Conservation (phyloP, 345 rosid genomes). For the Pseudoturritis turrita region DNA sequence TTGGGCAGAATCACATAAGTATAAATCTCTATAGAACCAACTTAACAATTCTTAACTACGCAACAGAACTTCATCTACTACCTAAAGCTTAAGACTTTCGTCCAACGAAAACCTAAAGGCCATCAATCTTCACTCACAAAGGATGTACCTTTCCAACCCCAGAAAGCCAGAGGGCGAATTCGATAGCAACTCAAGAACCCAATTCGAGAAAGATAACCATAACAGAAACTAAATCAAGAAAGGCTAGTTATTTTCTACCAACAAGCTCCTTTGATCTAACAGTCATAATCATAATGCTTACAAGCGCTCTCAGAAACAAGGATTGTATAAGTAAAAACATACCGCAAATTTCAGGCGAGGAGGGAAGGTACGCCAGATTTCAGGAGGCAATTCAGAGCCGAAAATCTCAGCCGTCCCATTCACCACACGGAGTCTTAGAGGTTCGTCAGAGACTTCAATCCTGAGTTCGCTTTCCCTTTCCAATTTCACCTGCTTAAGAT, state of each 20-base stretch:
- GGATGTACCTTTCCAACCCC: neutral
- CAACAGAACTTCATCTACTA: neutral
- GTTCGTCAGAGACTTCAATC: constrained; percentile 78
- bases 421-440: constrained; percentile 69
- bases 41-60: neutral
- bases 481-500: constrained; percentile 68
- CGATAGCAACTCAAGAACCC: neutral
- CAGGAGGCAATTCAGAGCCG: constrained; percentile 85
- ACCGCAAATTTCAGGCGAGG: constrained; percentile 88
- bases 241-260: too few species aligned
- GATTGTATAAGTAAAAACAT: neutral
- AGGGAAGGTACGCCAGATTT: constrained; percentile 80
- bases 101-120: neutral
- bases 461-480: constrained; percentile 88
- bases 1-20: neutral
- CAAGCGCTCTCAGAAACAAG: neutral
- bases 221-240: too few species aligned
- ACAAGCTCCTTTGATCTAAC: neutral
- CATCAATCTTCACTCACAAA: neutral
- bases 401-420: constrained; percentile 87
- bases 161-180: neutral
- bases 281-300: neutral
- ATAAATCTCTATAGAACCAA: neutral
- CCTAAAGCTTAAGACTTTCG: constrained; percentile 10
- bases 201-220: neutral